These are phyloP conservation scores for Talaromyces pinophilus DNA, from an alignment of 2,329 filamentous ascomycete genomes.

Conservation along the genomic window DNA sequence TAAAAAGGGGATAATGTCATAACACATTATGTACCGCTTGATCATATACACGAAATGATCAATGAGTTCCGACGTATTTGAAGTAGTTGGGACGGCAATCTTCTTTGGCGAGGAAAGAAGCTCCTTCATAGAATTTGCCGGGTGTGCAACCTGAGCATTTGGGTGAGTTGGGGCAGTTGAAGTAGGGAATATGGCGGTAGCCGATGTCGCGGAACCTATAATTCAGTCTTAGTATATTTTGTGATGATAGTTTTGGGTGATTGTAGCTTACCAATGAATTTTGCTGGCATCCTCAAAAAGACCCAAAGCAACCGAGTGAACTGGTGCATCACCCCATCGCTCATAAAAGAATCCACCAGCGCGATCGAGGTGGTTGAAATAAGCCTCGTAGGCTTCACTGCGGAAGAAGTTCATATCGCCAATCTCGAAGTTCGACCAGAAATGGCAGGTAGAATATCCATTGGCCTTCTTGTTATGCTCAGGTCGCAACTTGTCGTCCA, in stretches of 20 bases:
- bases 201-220: slow-evolving; percentile 97
- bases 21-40: slow-evolving; percentile 14
- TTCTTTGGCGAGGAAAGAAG: slow-evolving; percentile 79
- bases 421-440: slow-evolving; percentile 99
- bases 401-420: slow-evolving; percentile 92
- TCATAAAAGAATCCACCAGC: slow-evolving; percentile 99
- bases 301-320: slow-evolving; percentile 90
- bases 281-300: slow-evolving; percentile 87
- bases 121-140: slow-evolving; percentile 86
- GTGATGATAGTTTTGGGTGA: background rate
- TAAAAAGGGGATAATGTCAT: slow-evolving; percentile 23
- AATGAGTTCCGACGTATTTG: slow-evolving; percentile 85
- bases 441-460: slow-evolving; percentile 97
- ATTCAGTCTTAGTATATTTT: background rate
- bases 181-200: slow-evolving; percentile 97
- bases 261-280: slow-evolving; percentile 77
- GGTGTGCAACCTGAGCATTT: slow-evolving; percentile 89
- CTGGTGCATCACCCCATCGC: slow-evolving; percentile 95
- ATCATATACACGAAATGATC: slow-evolving; percentile 24
- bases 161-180: slow-evolving; percentile 95
- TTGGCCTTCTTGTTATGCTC: slow-evolving; percentile 78
- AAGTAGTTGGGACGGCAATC: slow-evolving; percentile 98
- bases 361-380: slow-evolving; percentile 91
- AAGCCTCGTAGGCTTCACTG: slow-evolving; percentile 85
- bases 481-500: slow-evolving; percentile 73